Evolutionary conservation across 2,329 filamentous ascomycete species (phyloP), one percentile per base, ranked within the genome.

Genomic region (Botrytis squamosa): DNA sequence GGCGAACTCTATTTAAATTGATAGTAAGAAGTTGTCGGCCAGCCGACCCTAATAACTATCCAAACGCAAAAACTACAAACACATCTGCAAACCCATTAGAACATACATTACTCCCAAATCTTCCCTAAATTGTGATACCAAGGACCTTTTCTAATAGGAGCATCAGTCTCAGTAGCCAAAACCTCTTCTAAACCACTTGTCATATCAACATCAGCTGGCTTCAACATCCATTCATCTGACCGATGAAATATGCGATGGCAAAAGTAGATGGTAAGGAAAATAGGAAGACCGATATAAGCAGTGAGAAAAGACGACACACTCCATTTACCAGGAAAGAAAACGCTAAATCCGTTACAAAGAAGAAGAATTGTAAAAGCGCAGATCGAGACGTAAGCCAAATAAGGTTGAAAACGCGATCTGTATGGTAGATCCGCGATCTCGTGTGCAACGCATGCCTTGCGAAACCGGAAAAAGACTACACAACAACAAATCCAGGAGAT

Each of bases 401-500:
- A 60, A 38, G 59, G 59, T 20, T 60, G 59, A 14, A 60, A 60
- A 7, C 33, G 59, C 33, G 59, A 60, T 60, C 14, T 60, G 33
- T 38, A 60, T 38, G 59, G 59, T 16, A 60, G 59, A 25, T 60
- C 33, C 59, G 20, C 16, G 59, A 38, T 60, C 12, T 60, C 33
- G 38, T 60, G 59, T 60, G 36, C 20, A 38, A 25, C 59, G 2
- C 59, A 60, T 25, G 59, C 59, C 20, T 60, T 38, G 20, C 59
- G 33, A 60, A 60, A 60, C 5, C 33, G 59, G 33, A 60, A 38
- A 25, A 38, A 60, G 59, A 60, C 33, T 38, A 38, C 7, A 25
- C 59, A 60, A 7, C 59, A 60, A 60, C 59, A 60, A 7, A 60
- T 60, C 59, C 59, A 60, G 59, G 59, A 60, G 29, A 60, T 60